Conservation (phyloP, 495 filamentous ascomycete species). For the Penicillium argentinense region DNA sequence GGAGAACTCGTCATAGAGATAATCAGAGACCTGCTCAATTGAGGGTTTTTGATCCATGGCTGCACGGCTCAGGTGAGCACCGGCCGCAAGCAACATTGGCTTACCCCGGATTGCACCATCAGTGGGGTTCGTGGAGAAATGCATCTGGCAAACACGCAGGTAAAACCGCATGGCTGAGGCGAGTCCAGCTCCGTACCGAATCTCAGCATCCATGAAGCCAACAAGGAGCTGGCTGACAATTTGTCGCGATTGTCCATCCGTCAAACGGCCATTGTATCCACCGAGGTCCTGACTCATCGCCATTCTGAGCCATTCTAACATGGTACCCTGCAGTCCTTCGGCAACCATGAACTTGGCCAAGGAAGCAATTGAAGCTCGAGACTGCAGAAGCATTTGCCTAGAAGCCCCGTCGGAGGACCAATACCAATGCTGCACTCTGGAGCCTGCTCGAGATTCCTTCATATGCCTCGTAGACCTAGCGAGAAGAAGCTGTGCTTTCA, state of each 20-base stretch:
- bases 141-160: slow-evolving; percentile 24
- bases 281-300: slow-evolving; percentile 31
- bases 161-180: slow-evolving; percentile 32
- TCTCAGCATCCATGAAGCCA: slow-evolving; percentile 35
- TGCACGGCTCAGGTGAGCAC: slow-evolving; percentile 24
- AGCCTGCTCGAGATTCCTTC: slow-evolving; percentile 34
- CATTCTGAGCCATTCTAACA: slow-evolving; percentile 36
- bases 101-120: slow-evolving; percentile 7
- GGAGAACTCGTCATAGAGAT: slow-evolving; percentile 34
- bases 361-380: slow-evolving; percentile 9
- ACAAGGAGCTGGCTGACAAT: slow-evolving; percentile 29
- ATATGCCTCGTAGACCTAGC: slow-evolving; percentile 24
- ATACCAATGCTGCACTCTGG: slow-evolving; percentile 40
- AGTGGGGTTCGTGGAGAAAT: slow-evolving; percentile 11
- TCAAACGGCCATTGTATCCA: slow-evolving; percentile 24
- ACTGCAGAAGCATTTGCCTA: slow-evolving; percentile 28
- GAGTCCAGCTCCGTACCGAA: slow-evolving; percentile 34
- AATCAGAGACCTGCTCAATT: slow-evolving; percentile 17
- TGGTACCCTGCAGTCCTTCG: slow-evolving; percentile 35
- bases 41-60: slow-evolving; percentile 20
- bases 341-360: slow-evolving; percentile 43
- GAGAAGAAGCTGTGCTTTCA: slow-evolving; percentile 36
- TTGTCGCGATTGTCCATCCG: slow-evolving; percentile 17
- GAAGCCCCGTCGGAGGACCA: slow-evolving; percentile 35
- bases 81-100: slow-evolving; percentile 24